Base-by-base conservation (phyloP, 1,284 basidiomycete genomes). In the Puccinia polysora region DNA sequence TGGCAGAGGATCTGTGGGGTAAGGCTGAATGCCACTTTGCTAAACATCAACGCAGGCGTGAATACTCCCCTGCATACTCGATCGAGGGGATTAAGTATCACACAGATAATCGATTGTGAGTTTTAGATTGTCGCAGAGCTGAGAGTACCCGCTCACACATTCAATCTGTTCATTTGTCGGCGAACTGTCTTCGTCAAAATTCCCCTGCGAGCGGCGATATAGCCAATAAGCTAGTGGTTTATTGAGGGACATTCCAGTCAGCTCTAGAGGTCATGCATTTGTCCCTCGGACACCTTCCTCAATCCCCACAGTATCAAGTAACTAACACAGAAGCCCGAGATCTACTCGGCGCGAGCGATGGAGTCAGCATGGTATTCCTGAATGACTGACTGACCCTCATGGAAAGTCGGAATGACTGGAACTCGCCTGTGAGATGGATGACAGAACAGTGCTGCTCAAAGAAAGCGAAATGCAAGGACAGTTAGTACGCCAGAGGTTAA, bases 1-100 rank as follows among this genome's bases (percentile, higher is more conserved):
- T 81, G 80, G 12, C 75, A 76, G 34, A 82, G 76, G 53, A 80
- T 80, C 30, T 77, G 77, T 1, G 81, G 81, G 8, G 80, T 80
- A 34, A 82, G 76, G 15, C 78, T 78, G 74, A 82, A 82, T 0
- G 81, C 81, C 14, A 82, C 80, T 73, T 82, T 82, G 75, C 77
- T 77, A 76, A 82, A 81, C 28, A 82, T 78, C 40, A 81, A 75
- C 7, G 80, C 76, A 0, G 78, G 79, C 8, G 80, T 79, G 76
- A 80, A 76, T 62, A 79, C 60, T 60, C 78, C 23, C 75, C 76
- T 68, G 40, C 2, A 43, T 12, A 18, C 15, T 28, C 30, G 28
- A 18, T 14, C 28, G 53, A 28, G 30, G 30, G 28, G 38, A 34
- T 34, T 38, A 20, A 45, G 28, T 12, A 7, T 8, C 25, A 76